Evolutionary conservation across 768 basidiomycete genomes (phyloP).

Genomic region (Pulveroboletus sp.): DNA sequence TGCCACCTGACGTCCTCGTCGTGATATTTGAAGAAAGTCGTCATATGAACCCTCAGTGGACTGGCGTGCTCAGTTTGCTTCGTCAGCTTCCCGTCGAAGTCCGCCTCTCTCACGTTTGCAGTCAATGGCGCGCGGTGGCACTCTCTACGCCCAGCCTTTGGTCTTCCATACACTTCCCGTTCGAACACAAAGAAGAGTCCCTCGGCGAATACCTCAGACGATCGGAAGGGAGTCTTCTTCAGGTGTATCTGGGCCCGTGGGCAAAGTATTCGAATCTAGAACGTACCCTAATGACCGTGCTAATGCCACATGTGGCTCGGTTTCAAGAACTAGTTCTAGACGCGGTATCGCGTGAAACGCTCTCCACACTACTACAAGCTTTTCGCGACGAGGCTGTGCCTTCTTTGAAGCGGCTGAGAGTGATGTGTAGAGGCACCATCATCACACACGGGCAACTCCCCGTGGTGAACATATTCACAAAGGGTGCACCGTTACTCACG

Average conservation of each 20-base stretch:
- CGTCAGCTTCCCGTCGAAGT: conserved; percentile 32
- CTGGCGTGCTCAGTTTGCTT: conserved; percentile 30
- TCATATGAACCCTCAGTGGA: conserved; percentile 31
- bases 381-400: conserved; percentile 29
- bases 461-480: conserved; percentile 21
- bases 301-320: conserved; percentile 28
- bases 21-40: conserved; percentile 32
- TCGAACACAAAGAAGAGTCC: conserved; percentile 27
- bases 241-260: conserved; percentile 33
- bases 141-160: conserved; percentile 33
- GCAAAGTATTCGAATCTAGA: conserved; percentile 29
- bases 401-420: conserved; percentile 21
- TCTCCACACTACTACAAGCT: conserved; percentile 17
- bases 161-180: conserved; percentile 32
- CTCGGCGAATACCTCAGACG: conserved; percentile 32
- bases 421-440: conserved; percentile 32
- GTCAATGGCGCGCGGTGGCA: conserved; percentile 34
- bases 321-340: conserved; percentile 31
- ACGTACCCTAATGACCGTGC: conserved; percentile 19
- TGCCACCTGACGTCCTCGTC: conserved; percentile 30
- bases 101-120: conserved; percentile 33
- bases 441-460: conserved; percentile 26
- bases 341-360: conserved; percentile 29
- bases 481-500: conserved; percentile 30
- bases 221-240: conserved; percentile 29